Evolutionary conservation across 2,329 filamentous ascomycete species (phyloP), one percentile per base, ranked within the genome.

Genomic region (Dactylellina parvicollis): DNA sequence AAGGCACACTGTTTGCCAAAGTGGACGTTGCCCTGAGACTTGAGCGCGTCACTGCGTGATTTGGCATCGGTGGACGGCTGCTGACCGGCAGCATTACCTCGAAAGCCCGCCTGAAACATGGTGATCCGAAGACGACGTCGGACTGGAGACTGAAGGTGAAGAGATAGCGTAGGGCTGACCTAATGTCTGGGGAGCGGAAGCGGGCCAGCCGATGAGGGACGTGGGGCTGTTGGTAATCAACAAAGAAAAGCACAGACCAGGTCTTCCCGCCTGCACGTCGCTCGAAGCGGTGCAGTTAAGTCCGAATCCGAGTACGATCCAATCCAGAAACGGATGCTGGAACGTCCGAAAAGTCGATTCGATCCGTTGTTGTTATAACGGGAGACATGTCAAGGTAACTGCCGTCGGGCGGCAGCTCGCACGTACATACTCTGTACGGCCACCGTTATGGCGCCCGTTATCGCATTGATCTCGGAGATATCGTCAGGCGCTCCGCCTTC

Each of bases 31-130:
- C 76, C 76, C 24, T 76, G 75, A 7, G 66, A 50, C 20, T 77
- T 77, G 56, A 77, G 75, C 24, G 64, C 73, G 65, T 77, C 70
- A 16, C 75, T 72, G 46, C 77, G 72, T 22, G 75, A 59, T 49
- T 72, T 54, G 36, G 75, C 52, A 47, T 71, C 36, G 22, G 70
- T 66, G 4, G 75, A 52, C 14, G 67, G 18, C n/a, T 44, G 44
- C 42, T 69, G 72, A 28, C 70, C 52, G 32, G 52, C 56, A 54
- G 74, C 5, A 26, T 42, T 34, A 18, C 50, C 52, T 52, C 59
- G 59, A 54, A 59, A 59, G 7, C 47, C 66, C 10, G 65, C 54
- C 52, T 72, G 67, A 59, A 72, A 72, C 67, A 72, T 72, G 9
- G n/a, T 34, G 22, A 38, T 14, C n/a, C 18, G 34, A 16, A 16